Conservation (phyloP, 1,284 basidiomycete species). For the Apiotrichum brassicae region DNA sequence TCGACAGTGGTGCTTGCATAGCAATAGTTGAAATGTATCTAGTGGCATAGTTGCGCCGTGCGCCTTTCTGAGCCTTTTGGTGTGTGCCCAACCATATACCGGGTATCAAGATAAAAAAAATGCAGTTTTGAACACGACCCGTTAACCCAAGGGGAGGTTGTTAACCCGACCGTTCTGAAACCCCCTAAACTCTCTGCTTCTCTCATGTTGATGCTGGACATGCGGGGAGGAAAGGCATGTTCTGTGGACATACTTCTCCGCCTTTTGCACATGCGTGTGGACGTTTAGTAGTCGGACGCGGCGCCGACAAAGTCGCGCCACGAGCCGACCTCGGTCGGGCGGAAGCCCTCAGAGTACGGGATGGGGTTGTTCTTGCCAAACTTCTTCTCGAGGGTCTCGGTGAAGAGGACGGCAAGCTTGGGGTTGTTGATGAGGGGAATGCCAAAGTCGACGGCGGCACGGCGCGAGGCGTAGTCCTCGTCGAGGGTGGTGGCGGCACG, state of each 20-base stretch:
- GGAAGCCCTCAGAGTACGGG: constrained; percentile 78
- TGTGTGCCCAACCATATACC: neutral
- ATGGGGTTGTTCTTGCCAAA: constrained; percentile 75
- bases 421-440: constrained; percentile 80
- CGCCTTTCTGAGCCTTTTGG: too few relatives aligned
- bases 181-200: neutral
- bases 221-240: too few relatives aligned
- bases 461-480: constrained; percentile 91
- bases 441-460: constrained; percentile 89
- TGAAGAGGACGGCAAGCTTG: constrained; percentile 80
- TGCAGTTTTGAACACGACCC: neutral
- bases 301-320: constrained; percentile 79
- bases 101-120: constrained; percentile 10
- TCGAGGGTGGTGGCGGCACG: constrained; percentile 74
- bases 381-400: constrained; percentile 81
- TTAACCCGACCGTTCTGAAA: too few relatives aligned
- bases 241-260: too few relatives aligned
- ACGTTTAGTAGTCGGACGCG: constrained; percentile 23
- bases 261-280: neutral
- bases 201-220: neutral
- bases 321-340: constrained; percentile 88
- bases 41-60: constrained; percentile 8
- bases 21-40: constrained; percentile 11
- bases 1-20: constrained; percentile 9
- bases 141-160: too few relatives aligned